Evolutionary conservation across 352 stramenopile species (phyloP).

Genomic region (Thraustotheca clavata): DNA sequence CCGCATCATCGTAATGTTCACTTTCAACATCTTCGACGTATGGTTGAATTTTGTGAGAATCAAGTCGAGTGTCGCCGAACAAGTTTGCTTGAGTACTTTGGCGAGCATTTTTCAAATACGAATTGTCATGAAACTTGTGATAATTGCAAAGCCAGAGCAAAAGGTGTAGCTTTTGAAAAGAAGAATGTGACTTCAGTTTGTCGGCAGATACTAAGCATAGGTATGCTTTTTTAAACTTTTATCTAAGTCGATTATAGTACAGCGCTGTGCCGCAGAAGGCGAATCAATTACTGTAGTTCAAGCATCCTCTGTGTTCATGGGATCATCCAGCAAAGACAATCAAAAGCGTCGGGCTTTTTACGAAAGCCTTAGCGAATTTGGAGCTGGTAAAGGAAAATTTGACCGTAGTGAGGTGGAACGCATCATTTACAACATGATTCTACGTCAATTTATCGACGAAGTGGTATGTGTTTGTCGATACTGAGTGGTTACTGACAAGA

Average conservation of each 20-base stretch:
- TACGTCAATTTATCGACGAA: slow-evolving; percentile 75
- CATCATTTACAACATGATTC: slow-evolving; percentile 83
- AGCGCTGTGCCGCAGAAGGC: slow-evolving; percentile 48
- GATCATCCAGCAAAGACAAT: slow-evolving; percentile 50
- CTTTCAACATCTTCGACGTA: slow-evolving; percentile 70
- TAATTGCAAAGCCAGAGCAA: slow-evolving; percentile 77
- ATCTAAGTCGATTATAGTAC: slow-evolving; percentile 30
- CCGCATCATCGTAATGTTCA: slow-evolving; percentile 72
- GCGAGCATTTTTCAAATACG: slow-evolving; percentile 74
- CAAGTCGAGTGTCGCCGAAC: slow-evolving; percentile 76
- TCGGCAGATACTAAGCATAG: slow-evolving; percentile 41
- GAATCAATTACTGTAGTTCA: slow-evolving; percentile 65
- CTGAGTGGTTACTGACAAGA: not conserved
- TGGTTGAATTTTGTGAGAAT: slow-evolving; percentile 85
- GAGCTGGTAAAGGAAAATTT: slow-evolving; percentile 62
- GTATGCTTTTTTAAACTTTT: slow-evolving; percentile 44
- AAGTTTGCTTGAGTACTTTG: slow-evolving; percentile 80
- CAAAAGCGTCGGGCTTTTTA: slow-evolving; percentile 62
- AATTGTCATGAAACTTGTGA: slow-evolving; percentile 73
- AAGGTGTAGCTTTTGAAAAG: slow-evolving; percentile 60
- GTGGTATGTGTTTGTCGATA: slow-evolving; percentile 28
- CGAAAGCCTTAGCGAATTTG: slow-evolving; percentile 46
- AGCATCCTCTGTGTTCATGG: slow-evolving; percentile 63
- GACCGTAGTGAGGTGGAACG: slow-evolving; percentile 70
- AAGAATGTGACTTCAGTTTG: slow-evolving; percentile 72